These are phyloP conservation scores for Tulasnella sp. DNA, from an alignment of 768 basidiomycete species.

Conservation along the genomic window DNA sequence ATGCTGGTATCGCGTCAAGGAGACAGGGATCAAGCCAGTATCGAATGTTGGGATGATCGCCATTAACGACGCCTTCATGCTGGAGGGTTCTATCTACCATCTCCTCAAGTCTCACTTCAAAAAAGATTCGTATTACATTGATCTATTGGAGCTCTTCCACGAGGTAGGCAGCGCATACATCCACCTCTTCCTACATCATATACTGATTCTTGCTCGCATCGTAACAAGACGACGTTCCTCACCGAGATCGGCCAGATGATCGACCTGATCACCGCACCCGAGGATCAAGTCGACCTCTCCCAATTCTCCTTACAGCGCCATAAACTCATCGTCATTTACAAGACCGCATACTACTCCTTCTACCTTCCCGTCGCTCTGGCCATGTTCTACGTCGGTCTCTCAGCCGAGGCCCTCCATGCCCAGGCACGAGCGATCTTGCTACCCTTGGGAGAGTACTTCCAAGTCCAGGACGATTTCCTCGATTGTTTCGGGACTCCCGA, in stretches of 20 bases:
- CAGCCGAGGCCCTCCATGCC: conserved; percentile 53
- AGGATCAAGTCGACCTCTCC: conserved; percentile 73
- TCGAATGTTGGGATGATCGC: conserved; percentile 63
- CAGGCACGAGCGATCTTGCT: conserved; percentile 72
- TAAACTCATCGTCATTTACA: conserved; percentile 88
- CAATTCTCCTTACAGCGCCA: conserved; percentile 87
- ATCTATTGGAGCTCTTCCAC: conserved; percentile 85
- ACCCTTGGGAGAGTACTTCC: conserved; percentile 96
- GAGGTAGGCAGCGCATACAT: conserved; percentile 40
- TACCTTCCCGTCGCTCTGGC: conserved; percentile 96
- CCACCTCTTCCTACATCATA: not conserved
- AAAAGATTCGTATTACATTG: conserved; percentile 67
- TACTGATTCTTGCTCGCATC: not conserved
- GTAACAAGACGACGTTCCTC: conserved; percentile 60
- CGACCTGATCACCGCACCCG: conserved; percentile 91
- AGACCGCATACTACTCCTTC: conserved; percentile 97
- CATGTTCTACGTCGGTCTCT: conserved; percentile 63
- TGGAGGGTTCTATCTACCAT: conserved; percentile 86
- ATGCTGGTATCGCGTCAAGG: conserved; percentile 76
- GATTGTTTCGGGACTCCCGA: conserved; percentile 87
- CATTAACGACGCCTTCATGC: conserved; percentile 95
- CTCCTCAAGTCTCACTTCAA: conserved; percentile 84
- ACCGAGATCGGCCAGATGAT: conserved; percentile 96
- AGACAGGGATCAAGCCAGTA: conserved; percentile 11
- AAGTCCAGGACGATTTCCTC: conserved; percentile 94